Evolutionary conservation across 495 filamentous ascomycete species (phyloP), one percentile per base, ranked within the genome.

Genomic region (Sordaria brevicollis): DNA sequence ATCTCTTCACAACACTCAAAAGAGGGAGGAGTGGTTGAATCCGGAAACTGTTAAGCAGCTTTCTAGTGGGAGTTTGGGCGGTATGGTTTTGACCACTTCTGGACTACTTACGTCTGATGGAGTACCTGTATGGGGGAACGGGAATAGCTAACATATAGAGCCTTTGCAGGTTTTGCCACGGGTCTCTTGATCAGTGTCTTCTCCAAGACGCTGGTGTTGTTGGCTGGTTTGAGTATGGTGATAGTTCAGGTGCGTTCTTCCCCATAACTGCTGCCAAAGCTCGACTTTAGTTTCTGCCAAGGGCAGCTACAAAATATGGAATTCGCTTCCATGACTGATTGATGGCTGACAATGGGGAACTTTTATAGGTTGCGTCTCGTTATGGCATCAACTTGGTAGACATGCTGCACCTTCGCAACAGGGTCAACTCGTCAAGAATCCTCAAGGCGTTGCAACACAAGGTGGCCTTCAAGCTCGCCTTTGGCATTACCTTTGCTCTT

Each of bases 391-490:
- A 92, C 74, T 71, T 95, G 36, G 76, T 81, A 54, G 70, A 80
- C 8, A 76, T 78, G 21, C 68, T 83, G 25, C 72, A 71, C 35
- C 66, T 83, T 38, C 80, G 78, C 65, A 76, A 83, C 65, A 75
- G 78, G 31, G 15, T 79, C 21, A 71, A 74, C n/a, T 80, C 77
- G 73, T 96, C 72, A 86, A 90, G 39, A 79, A 89, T 78, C 72
- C 83, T 74, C 72, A 80, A 83, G 2, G 84, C 87, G 4, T 78
- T 95, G 69, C 86, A 87, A 71, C 84, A 89, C 69, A 86, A 94
- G 76, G 82, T 87, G 21, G 89, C 89, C 0, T 92, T 96, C 76
- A 95, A 94, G 83, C 74, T 94, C 9, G 89, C 87, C 41, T 94
- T 95, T 75, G 92, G 90, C 10, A 72, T 82, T 5, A 91, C 90